Percentiles rank a stretch among this genome's conserved stretches.
These are phyloP conservation scores for Yamagishiella unicocca DNA, from an alignment of 139 green algal species.

Conservation along the genomic window DNA sequence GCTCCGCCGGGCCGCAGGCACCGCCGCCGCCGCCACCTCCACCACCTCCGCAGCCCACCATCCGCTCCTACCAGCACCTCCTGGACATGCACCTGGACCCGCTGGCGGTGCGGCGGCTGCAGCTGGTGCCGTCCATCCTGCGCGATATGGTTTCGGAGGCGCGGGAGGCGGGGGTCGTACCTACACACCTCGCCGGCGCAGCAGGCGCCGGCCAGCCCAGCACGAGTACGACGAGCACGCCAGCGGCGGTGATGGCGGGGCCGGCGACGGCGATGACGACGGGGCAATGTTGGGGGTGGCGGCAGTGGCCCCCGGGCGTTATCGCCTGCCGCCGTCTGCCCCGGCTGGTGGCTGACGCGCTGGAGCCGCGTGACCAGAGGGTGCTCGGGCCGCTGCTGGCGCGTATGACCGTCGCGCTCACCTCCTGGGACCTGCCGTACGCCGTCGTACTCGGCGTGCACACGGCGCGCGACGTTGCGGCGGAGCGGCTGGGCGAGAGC, in stretches of 20 bases:
- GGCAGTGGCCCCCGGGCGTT: not conserved
- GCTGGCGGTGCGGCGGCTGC: not conserved
- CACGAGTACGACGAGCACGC: not conserved
- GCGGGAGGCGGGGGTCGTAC: not conserved
- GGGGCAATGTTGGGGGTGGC: not conserved
- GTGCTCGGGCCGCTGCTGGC: constrained; percentile 9
- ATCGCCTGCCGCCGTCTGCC: constrained; percentile 19
- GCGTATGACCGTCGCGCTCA: not conserved
- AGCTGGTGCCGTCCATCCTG: not conserved
- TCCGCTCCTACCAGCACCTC: not conserved
- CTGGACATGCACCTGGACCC: not conserved
- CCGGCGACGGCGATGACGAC: not conserved
- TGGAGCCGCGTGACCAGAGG: not conserved
- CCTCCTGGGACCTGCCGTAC: constrained; percentile 21
- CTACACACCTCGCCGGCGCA: not conserved
- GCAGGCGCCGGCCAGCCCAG: not conserved
- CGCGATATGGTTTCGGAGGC: constrained; percentile 3
- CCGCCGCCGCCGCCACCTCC: no score
- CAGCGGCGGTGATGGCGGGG: no score
- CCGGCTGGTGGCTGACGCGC: not conserved
- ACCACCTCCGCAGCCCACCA: no score
- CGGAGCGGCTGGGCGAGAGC: not conserved
- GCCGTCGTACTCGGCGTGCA: constrained; percentile 17
- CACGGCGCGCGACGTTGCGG: not conserved
- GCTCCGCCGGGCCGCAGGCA: no score